A percentile compares a stretch with the other conserved stretches of the same genome.
Conservation (phyloP, 1,139 yeast genomes). For the Blastobotrys proliferans region DNA sequence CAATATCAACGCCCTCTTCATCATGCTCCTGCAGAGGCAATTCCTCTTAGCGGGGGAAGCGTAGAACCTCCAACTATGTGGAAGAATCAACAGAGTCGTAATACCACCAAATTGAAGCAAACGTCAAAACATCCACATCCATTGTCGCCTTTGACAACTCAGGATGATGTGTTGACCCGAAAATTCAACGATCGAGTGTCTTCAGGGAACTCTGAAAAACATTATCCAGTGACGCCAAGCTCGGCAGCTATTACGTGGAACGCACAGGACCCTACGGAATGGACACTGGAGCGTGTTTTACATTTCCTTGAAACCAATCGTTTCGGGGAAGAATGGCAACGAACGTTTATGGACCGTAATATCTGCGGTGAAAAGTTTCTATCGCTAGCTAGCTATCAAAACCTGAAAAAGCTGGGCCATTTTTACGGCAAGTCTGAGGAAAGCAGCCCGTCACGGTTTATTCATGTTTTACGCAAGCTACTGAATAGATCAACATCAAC, state of each 20-base stretch:
- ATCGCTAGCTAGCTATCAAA: conserved; percentile 64
- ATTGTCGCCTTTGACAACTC: neutral
- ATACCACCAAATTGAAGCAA: no score
- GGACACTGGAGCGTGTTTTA: conserved; percentile 67
- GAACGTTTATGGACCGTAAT: conserved; percentile 54
- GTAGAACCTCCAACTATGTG: conserved; percentile 7
- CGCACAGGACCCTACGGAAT: conserved; percentile 42
- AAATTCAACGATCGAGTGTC: neutral
- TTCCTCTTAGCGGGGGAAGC: conserved; percentile 6
- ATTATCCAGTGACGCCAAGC: neutral
- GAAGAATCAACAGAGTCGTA: conserved; percentile 3
- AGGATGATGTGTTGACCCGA: neutral
- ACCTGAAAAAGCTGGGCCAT: conserved; percentile 39
- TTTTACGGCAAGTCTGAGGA: conserved; percentile 41
- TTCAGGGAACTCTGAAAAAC: neutral
- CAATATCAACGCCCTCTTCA: neutral
- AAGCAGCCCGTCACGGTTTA: conserved; percentile 54
- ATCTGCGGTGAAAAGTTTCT: conserved; percentile 63
- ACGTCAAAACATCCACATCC: neutral
- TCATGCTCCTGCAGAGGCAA: no score
- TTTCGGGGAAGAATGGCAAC: conserved; percentile 72
- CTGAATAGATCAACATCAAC: conserved; percentile 36
- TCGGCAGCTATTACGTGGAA: conserved; percentile 12
- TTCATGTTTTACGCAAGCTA: conserved; percentile 47
- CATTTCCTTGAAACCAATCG: conserved; percentile 64